These are phyloP conservation scores for Pseudotulostoma volvatum DNA, from an alignment of 495 filamentous ascomycete species.

Conservation along the genomic window DNA sequence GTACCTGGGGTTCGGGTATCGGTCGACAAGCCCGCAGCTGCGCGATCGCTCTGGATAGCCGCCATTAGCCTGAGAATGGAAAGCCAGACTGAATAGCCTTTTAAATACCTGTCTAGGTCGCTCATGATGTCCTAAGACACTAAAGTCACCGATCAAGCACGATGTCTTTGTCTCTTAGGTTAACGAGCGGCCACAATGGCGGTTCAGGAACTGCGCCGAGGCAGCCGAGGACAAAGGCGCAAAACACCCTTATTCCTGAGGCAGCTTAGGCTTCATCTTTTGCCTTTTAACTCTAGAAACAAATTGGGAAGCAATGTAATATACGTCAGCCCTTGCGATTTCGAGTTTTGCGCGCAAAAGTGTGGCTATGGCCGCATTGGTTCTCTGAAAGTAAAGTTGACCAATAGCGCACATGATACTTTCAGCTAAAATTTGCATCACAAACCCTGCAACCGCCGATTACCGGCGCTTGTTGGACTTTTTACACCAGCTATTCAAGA, in stretches of 20 bases:
- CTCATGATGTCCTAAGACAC: constrained; percentile 42
- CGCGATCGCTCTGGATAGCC: constrained; percentile 60
- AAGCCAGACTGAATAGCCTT: background rate
- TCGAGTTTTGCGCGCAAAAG: too few relatives aligned
- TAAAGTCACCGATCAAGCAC: too few relatives aligned
- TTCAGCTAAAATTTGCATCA: too few relatives aligned
- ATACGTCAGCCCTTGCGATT: too few relatives aligned
- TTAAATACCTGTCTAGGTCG: constrained; percentile 61
- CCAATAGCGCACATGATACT: too few relatives aligned
- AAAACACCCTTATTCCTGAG: constrained; percentile 1
- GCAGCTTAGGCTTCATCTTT: background rate
- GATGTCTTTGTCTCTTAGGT: too few relatives aligned
- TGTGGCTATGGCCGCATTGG: too few relatives aligned
- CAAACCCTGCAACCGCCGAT: too few relatives aligned
- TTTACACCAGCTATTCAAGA: too few relatives aligned
- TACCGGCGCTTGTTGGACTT: too few relatives aligned
- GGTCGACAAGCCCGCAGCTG: constrained; percentile 89
- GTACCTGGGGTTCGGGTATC: constrained; percentile 87
- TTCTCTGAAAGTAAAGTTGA: too few relatives aligned
- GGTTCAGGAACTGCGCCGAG: background rate
- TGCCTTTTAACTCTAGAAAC: constrained; percentile 2
- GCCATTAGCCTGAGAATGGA: background rate
- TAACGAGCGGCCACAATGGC: background rate
- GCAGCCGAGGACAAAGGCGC: constrained; percentile 1
- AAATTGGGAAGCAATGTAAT: background rate